These are phyloP conservation scores for Trametes versicolor DNA, from an alignment of 1,284 basidiomycete species.

Conservation along the genomic window DNA sequence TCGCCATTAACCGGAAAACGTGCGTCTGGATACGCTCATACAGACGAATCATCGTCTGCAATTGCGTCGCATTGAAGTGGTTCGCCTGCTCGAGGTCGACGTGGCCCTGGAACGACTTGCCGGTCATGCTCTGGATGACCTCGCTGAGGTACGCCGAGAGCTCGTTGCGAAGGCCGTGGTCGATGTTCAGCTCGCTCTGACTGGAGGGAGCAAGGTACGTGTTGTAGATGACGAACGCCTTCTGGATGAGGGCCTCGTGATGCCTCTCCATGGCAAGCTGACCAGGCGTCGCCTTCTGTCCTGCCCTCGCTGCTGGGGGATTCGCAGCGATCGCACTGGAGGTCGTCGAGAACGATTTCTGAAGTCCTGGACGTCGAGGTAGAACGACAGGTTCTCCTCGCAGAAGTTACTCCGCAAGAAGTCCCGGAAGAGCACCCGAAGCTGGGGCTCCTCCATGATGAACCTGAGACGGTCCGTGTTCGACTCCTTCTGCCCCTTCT, in stretches of 20 bases:
- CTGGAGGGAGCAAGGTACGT: constrained; percentile 96
- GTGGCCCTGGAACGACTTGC: constrained; percentile 80
- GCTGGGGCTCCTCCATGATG: constrained; percentile 93
- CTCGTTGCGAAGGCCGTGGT: constrained; percentile 95
- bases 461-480: constrained; percentile 92
- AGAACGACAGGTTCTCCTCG: constrained; percentile 98
- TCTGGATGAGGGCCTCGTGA: constrained; percentile 94
- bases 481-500: constrained; percentile 79
- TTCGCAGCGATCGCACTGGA: constrained; percentile 85
- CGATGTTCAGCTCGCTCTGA: constrained; percentile 97
- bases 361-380: constrained; percentile 97
- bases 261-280: constrained; percentile 96
- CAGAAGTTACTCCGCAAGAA: constrained; percentile 96
- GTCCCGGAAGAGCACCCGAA: constrained; percentile 92
- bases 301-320: constrained; percentile 48
- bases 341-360: constrained; percentile 94
- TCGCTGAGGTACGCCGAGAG: constrained; percentile 93
- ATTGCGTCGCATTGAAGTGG: constrained; percentile 90
- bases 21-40: constrained; percentile 98
- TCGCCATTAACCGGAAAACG: constrained; percentile 97
- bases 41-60: constrained; percentile 92
- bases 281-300: constrained; percentile 67
- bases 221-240: constrained; percentile 94
- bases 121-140: constrained; percentile 79
- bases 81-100: constrained; percentile 82